Conservation (phyloP, 2,329 filamentous ascomycete species). For the Xylariaceae sp. region DNA sequence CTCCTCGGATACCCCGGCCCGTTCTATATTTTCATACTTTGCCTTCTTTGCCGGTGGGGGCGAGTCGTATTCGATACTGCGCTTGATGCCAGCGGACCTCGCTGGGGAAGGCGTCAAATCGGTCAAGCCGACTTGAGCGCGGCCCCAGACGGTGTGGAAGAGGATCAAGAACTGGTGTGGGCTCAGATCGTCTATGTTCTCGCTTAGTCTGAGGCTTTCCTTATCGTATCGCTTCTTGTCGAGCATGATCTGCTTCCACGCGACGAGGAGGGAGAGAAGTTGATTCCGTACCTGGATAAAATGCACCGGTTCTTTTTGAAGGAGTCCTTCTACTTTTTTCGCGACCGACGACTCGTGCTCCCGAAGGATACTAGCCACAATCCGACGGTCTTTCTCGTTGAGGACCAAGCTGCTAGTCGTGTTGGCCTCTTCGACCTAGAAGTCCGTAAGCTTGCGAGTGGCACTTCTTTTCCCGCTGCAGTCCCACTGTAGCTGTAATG, state of each 20-base stretch:
- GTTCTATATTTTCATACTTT: neutral
- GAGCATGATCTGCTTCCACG: constrained; percentile 34
- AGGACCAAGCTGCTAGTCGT: neutral
- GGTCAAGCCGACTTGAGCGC: neutral
- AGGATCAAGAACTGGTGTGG: neutral
- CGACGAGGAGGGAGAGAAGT: constrained; percentile 19
- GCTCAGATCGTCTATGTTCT: neutral
- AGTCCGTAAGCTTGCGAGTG: neutral
- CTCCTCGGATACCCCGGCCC: neutral
- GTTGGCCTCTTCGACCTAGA: neutral
- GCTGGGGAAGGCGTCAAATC: neutral
- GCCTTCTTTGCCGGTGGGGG: neutral
- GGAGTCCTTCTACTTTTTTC: neutral
- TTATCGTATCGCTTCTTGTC: constrained; percentile 36
- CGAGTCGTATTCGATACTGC: neutral
- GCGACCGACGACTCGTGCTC: neutral
- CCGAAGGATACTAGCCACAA: neutral
- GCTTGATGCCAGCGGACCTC: neutral
- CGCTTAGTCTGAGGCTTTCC: constrained; percentile 32
- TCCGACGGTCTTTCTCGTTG: neutral
- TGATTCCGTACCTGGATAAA: neutral
- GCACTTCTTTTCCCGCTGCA: neutral
- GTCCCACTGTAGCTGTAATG: neutral
- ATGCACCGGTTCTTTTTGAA: neutral
- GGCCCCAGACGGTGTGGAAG: neutral